Evolutionary conservation across 1,139 yeast species (phyloP).

Genomic region (Pichia inconspicua): DNA sequence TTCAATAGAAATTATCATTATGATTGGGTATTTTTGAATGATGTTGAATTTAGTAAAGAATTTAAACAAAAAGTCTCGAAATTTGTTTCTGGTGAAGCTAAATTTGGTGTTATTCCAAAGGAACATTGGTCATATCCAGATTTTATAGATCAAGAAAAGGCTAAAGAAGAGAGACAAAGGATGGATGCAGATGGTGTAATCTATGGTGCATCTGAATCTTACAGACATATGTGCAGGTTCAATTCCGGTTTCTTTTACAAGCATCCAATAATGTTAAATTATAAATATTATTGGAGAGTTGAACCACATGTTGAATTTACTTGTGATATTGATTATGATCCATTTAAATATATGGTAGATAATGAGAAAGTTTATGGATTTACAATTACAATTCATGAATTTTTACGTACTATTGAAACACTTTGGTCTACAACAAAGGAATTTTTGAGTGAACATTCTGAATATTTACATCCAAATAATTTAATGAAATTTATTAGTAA

Average conservation of each 20-base stretch:
- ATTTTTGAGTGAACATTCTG: slow-evolving; percentile 40
- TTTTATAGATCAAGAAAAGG: slow-evolving; percentile 53
- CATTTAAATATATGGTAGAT: slow-evolving; percentile 54
- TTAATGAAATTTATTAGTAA: slow-evolving; percentile 41
- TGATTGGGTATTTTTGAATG: slow-evolving; percentile 71
- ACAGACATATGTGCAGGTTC: slow-evolving; percentile 73
- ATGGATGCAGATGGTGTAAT: slow-evolving; percentile 45
- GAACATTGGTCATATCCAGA: slow-evolving; percentile 64
- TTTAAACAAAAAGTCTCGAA: slow-evolving; percentile 43
- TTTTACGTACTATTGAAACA: slow-evolving; percentile 47
- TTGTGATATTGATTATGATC: slow-evolving; percentile 61
- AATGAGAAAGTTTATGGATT: slow-evolving; percentile 57
- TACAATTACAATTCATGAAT: slow-evolving; percentile 59
- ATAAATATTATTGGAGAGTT: slow-evolving; percentile 67
- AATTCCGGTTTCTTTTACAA: slow-evolving; percentile 61
- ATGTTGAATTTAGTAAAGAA: slow-evolving; percentile 50
- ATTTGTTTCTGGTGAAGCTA: slow-evolving; percentile 52
- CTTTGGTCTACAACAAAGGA: slow-evolving; percentile 50
- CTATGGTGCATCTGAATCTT: slow-evolving; percentile 57
- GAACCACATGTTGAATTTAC: slow-evolving; percentile 57
- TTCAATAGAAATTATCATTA: slow-evolving; percentile 60
- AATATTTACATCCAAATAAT: slow-evolving; percentile 40
- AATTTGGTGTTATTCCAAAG: slow-evolving; percentile 52
- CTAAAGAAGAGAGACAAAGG: slow-evolving; percentile 39
- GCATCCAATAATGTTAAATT: slow-evolving; percentile 44